phyloP scores from a whole-genome alignment of 768 basidiomycete species.

The Rhodosporidiobolus sp. region DNA sequence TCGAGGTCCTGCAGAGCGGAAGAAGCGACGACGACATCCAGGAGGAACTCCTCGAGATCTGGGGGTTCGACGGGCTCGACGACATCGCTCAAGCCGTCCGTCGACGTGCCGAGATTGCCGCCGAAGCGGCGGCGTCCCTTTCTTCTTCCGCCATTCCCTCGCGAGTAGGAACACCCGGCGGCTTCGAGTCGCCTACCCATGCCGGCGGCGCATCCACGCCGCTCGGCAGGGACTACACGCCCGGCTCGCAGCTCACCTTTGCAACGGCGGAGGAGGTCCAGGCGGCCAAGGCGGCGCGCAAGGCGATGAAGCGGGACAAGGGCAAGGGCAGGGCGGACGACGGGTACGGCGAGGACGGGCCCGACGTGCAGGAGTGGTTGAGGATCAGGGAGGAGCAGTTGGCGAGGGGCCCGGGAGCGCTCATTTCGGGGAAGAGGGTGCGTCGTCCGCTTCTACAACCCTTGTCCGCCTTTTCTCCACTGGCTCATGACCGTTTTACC shows the following conservation, averaged over 20 bases:
- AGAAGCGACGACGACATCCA: constrained; percentile 66
- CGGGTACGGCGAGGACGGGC: background rate
- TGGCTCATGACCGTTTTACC: background rate
- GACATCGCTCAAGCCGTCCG: constrained; percentile 67
- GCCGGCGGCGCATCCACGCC: constrained; percentile 11
- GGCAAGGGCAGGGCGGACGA: constrained; percentile 21
- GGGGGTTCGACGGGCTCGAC: constrained; percentile 82
- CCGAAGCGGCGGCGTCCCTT: constrained; percentile 24
- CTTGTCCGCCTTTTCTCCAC: background rate
- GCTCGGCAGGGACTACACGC: constrained; percentile 38
- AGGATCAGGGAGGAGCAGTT: constrained; percentile 27
- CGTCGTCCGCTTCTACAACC: background rate
- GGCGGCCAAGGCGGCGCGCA: constrained; percentile 34
- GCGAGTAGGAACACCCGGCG: background rate
- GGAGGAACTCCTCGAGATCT: constrained; percentile 68
- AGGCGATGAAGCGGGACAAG: constrained; percentile 24
- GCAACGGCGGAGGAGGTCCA: constrained; percentile 32
- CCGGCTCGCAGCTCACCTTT: constrained; percentile 35
- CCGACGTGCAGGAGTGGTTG: constrained; percentile 30
- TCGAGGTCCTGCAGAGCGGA: constrained; percentile 26
- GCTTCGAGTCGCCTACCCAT: background rate
- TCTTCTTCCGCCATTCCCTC: background rate
- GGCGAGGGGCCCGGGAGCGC: constrained; percentile 25
- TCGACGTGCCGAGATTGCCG: constrained; percentile 56
- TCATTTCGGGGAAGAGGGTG: constrained; percentile 25